Evolutionary conservation across 805 yeast genomes (phyloP), one percentile per base, ranked within the genome.

Genomic region (Saccharomyces eubayanus): DNA sequence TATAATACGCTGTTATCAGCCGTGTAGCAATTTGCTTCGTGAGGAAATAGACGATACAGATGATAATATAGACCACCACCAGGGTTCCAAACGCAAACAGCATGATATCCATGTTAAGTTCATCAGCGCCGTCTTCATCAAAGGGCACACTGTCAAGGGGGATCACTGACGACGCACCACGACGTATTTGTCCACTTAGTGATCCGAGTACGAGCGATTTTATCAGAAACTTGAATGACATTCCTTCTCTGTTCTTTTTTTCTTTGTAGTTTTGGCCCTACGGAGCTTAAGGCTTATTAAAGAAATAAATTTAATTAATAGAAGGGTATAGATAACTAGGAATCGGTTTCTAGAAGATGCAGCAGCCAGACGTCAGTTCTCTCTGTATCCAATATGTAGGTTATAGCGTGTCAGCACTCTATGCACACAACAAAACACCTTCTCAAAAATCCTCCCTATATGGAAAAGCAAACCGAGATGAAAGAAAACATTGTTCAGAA

Each of bases 51-150:
- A 59, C 46, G 16, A 57, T 21, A 45, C 61, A 58, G 20, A 59
- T 50, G 36, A 60, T 27, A 14, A 59, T 21, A 40, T 62, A 62
- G 50, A 61, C 53, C 24, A 62, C 21, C 20, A 62, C 46, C 58
- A 66, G 58, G 12, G 66, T 59, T 6, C 57, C 53, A 12, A 61
- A 36, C 2, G 66, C 55, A 50, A 61, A 62, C 20, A 64, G 21
- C 59, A 66, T 59, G 9, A 64, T 48, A 52, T 57, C 62, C 45
- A 64, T 51, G 51, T 63, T 66, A 47, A 60, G 53, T 31, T 60
- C 66, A 16, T 62, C 64, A 36, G 58, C 61, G 16, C 53, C 56
- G 28, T 48, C 47, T 41, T 54, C 48, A 10, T 54, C 61, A 12
- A 51, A 53, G 6, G 43, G 30, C 11, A 31, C 28, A 30, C 28